phyloP scores from a whole-genome alignment of 139 green algal species.

The Astrephomene gubernaculifera region DNA sequence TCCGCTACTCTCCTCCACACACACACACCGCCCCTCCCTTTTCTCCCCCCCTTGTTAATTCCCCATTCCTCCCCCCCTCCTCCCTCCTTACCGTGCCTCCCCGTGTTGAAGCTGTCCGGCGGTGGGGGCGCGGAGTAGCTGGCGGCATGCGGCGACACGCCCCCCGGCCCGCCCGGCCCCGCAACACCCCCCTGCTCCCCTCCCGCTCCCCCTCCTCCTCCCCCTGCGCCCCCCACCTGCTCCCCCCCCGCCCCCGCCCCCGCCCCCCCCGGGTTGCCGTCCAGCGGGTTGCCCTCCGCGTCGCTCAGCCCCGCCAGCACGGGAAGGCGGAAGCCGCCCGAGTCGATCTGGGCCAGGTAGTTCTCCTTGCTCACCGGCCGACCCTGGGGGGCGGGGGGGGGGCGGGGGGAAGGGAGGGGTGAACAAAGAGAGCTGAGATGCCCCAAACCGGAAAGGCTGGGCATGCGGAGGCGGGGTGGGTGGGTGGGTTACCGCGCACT shows the following conservation, averaged over 20 bases:
- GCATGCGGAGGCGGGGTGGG: too few relatives aligned
- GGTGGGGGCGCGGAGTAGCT: slow-evolving; percentile 29
- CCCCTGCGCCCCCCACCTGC: too few relatives aligned
- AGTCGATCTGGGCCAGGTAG: slow-evolving; percentile 53
- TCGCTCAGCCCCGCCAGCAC: slow-evolving; percentile 49
- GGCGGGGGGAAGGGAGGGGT: too few relatives aligned
- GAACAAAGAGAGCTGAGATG: not conserved
- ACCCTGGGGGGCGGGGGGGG: slow-evolving; percentile 22
- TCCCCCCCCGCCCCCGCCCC: not conserved
- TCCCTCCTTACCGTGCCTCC: not conserved
- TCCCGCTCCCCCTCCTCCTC: too few relatives aligned
- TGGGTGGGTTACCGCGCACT: too few relatives aligned
- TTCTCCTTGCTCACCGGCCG: slow-evolving; percentile 42
- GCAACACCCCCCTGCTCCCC: not conserved
- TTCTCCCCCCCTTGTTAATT: too few relatives aligned
- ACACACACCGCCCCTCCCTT: too few relatives aligned
- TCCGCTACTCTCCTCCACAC: too few relatives aligned
- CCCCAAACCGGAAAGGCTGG: too few relatives aligned
- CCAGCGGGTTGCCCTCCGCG: slow-evolving; percentile 25
- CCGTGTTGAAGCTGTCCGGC: slow-evolving; percentile 22
- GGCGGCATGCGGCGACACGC: not conserved
- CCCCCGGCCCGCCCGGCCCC: not conserved
- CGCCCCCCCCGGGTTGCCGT: not conserved
- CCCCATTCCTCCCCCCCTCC: too few relatives aligned
- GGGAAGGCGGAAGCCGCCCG: slow-evolving; percentile 49